Base-by-base conservation (phyloP, 108 stramenopile species). In the Fragilariopsis cylindrus region DNA sequence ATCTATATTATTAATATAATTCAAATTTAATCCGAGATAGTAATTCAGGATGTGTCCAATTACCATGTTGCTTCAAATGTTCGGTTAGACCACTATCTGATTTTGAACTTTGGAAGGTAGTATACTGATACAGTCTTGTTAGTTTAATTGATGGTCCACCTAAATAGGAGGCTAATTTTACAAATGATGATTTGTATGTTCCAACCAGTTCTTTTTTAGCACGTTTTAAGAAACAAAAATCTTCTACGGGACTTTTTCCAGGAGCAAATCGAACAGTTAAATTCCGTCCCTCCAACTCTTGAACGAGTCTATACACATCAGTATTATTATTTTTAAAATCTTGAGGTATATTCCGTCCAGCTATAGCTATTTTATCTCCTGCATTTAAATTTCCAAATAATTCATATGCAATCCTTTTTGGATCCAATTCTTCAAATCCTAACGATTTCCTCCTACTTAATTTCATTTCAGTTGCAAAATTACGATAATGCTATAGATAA, bases 201-300 rank as follows among this genome's bases (percentile, higher is more conserved):
- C 90, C 90, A 4, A 85, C 70, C 18, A 88, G 18, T 72, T 83
- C 79, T 60, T 85, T 82, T 56, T 76, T 44, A 9, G 90, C 76
- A 12, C 43, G 45, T 53, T 74, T 67, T n/a, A 89, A 48, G 54
- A 88, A 85, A 45, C 90, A 91, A 82, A 91, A 91, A 64, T 91
- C 90, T 52, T 85, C 76, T 49, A 82, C 48, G 39, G 62, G 76
- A n/a, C 56, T 64, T 52, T 81, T 80, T 18, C 65, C 77, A 3
- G 87, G 52, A 3, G 85, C n/a, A 15, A 63, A 44, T 15, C 82
- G 73, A 3, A 84, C 88, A 9, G 60, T 57, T 4, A 85, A 50
- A n/a, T 84, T 85, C 47, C 75, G 67, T 30, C 54, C 62, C 8
- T 76, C 39, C 44, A 90, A 63, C 4, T 79, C 86, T 4, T 73